These are phyloP conservation scores for Lasiosphaeriaceae sp. DNA, from an alignment of 495 filamentous ascomycete species.

Conservation along the genomic window DNA sequence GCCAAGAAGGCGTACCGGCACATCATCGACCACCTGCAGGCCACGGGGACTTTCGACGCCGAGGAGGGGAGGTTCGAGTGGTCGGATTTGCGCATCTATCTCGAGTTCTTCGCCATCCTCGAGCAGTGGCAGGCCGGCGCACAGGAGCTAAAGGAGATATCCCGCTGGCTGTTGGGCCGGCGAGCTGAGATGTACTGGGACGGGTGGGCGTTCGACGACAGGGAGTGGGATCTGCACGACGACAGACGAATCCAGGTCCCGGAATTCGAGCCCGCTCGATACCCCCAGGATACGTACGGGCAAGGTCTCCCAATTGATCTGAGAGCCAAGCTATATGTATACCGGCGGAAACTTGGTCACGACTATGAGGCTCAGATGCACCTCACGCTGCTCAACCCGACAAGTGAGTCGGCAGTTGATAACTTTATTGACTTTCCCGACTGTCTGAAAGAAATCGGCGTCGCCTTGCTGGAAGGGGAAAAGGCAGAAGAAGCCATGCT, in stretches of 20 bases:
- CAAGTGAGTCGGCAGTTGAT: conserved; percentile 43
- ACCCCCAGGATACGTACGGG: conserved; percentile 62
- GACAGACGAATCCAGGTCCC: conserved; percentile 58
- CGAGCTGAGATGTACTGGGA: conserved; percentile 77
- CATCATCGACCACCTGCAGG: conserved; percentile 52
- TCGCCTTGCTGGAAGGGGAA: conserved; percentile 56
- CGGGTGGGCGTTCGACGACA: conserved; percentile 67
- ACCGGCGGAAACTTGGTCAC: conserved; percentile 65
- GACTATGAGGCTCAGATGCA: conserved; percentile 66
- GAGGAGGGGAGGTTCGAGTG: conserved; percentile 62
- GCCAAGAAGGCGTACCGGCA: conserved; percentile 59
- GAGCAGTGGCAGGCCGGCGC: conserved; percentile 62
- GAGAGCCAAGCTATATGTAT: conserved; percentile 80
- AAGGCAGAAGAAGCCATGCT: conserved; percentile 60
- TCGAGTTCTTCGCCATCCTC: conserved; percentile 68
- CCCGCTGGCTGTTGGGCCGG: conserved; percentile 80
- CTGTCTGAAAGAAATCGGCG: conserved; percentile 69
- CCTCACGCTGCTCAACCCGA: conserved; percentile 55
- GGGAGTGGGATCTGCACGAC: conserved; percentile 84
- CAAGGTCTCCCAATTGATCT: conserved; percentile 75
- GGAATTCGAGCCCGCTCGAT: conserved; percentile 49
- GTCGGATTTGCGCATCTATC: conserved; percentile 79
- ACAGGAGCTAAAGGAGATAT: conserved; percentile 60
- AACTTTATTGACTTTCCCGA: conserved; percentile 63
- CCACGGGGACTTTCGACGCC: conserved; percentile 33